phyloP scores from a whole-genome alignment of 2,329 filamentous ascomycete genomes.

The Tolypocladium cylindrosporum region DNA sequence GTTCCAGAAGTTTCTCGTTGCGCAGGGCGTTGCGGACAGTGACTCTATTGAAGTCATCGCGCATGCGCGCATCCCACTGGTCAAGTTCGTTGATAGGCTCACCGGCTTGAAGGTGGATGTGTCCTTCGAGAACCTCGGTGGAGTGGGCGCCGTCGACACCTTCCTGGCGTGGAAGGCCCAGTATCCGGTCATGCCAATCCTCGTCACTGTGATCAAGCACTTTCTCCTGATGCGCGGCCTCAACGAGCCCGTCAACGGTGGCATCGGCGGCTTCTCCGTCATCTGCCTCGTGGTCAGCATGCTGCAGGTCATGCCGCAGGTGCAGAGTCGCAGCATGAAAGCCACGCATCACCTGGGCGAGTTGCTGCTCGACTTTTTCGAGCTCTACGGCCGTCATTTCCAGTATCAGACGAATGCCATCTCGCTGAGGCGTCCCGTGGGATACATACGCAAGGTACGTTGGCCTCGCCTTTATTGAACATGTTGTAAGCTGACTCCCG shows the following conservation, averaged over 20 bases:
- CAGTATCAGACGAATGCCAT: constrained; percentile 63
- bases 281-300: constrained; percentile 90
- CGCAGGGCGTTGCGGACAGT: constrained; percentile 44
- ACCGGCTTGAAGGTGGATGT: constrained; percentile 83
- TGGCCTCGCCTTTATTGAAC: neutral
- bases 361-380: constrained; percentile 76
- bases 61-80: constrained; percentile 74
- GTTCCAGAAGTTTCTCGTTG: constrained; percentile 51
- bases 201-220: constrained; percentile 87
- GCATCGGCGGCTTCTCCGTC: constrained; percentile 86
- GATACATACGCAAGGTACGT: constrained; percentile 66
- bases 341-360: constrained; percentile 64
- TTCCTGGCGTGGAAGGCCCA: constrained; percentile 70
- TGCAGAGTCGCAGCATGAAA: constrained; percentile 49
- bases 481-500: neutral
- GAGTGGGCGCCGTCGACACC: constrained; percentile 68
- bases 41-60: constrained; percentile 58
- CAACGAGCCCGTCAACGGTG: constrained; percentile 85
- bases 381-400: constrained; percentile 80
- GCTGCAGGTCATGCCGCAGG: constrained; percentile 67
- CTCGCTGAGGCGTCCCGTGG: constrained; percentile 57
- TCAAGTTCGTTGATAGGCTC: constrained; percentile 75
- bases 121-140: constrained; percentile 86
- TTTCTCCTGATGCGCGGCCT: constrained; percentile 80
- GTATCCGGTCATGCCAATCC: constrained; percentile 75